A percentile compares a stretch with the other conserved stretches of the same genome.
Evolutionary conservation across 2,329 filamentous ascomycete genomes (phyloP).

Genomic region (Aspergillus sp.): DNA sequence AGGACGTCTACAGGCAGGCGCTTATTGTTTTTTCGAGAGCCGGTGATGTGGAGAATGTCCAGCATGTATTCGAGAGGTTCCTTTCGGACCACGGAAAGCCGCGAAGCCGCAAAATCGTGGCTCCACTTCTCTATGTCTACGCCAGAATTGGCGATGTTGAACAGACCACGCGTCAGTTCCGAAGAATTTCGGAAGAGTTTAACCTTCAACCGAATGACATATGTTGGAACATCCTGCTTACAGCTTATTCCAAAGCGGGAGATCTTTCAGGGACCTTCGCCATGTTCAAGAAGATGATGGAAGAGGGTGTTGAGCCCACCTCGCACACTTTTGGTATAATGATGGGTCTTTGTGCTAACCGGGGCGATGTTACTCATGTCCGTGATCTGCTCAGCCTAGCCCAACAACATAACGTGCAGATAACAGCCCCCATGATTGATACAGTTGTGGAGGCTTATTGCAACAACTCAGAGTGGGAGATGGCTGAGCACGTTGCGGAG

Average conservation of each 20-base stretch:
- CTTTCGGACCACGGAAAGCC: constrained; percentile 41
- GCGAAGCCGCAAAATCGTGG: constrained; percentile 32
- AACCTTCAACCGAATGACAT: constrained; percentile 58
- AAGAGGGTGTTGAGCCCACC: constrained; percentile 57
- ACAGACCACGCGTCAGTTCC: constrained; percentile 63
- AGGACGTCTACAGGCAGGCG: constrained; percentile 37
- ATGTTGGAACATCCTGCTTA: constrained; percentile 77
- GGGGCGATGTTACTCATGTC: constrained; percentile 72
- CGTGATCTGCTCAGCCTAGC: constrained; percentile 67
- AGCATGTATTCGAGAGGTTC: constrained; percentile 49
- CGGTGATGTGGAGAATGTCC: constrained; percentile 50
- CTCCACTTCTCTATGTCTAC: constrained; percentile 70
- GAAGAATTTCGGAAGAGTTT: constrained; percentile 60
- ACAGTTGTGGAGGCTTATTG: constrained; percentile 70
- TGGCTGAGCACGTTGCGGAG: constrained; percentile 62
- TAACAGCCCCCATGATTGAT: constrained; percentile 62
- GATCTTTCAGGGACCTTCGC: constrained; percentile 68
- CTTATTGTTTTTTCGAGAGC: constrained; percentile 48
- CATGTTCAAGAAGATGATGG: constrained; percentile 63
- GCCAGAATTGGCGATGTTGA: constrained; percentile 67
- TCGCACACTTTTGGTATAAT: constrained; percentile 69
- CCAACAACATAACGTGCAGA: constrained; percentile 53
- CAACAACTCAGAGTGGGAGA: constrained; percentile 54
- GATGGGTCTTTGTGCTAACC: constrained; percentile 69
- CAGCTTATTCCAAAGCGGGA: constrained; percentile 66